Percentiles rank a stretch among this genome's conserved stretches.
These are phyloP conservation scores for Leucosporidium creatinivorum DNA, from an alignment of 768 basidiomycete species.

Conservation along the genomic window DNA sequence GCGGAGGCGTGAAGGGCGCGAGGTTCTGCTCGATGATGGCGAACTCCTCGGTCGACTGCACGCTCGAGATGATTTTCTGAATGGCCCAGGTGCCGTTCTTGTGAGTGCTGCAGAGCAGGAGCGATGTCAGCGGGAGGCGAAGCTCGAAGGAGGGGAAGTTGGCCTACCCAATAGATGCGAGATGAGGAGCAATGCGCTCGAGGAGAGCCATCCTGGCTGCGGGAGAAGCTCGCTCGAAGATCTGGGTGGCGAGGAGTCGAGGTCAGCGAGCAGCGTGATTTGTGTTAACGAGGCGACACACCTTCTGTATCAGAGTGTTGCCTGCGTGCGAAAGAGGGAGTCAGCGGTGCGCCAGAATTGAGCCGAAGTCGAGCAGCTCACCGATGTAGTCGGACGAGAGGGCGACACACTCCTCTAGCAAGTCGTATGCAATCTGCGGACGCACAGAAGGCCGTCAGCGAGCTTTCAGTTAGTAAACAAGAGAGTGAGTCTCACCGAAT, in stretches of 20 bases:
- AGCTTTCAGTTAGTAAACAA: no score
- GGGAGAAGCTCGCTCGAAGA: slow-evolving; percentile 82
- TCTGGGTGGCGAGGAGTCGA: slow-evolving; percentile 48
- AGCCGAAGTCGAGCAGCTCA: background rate
- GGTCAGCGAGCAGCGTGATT: background rate
- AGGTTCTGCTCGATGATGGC: slow-evolving; percentile 75
- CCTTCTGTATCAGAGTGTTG: slow-evolving; percentile 62
- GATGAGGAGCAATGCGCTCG: slow-evolving; percentile 82
- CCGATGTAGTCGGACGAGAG: slow-evolving; percentile 94
- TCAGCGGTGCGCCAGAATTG: background rate
- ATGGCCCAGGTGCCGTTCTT: slow-evolving; percentile 99
- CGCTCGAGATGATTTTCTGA: slow-evolving; percentile 97
- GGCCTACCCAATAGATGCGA: slow-evolving; percentile 76
- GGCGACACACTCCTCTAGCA: slow-evolving; percentile 91
- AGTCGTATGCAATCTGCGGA: slow-evolving; percentile 65
- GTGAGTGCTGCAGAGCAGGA: slow-evolving; percentile 53
- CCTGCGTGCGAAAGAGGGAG: slow-evolving; percentile 38
- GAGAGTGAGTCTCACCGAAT: slow-evolving; percentile 43
- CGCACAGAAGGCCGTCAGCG: background rate
- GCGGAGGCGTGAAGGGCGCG: slow-evolving; percentile 81
- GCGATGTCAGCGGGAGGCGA: background rate
- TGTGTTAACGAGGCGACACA: slow-evolving; percentile 2
- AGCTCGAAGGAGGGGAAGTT: no score
- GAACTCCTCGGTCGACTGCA: slow-evolving; percentile 77
- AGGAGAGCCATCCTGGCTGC: slow-evolving; percentile 78